Evolutionary conservation across 441 rosid species (phyloP).

Genomic region (Viola pubescens): DNA sequence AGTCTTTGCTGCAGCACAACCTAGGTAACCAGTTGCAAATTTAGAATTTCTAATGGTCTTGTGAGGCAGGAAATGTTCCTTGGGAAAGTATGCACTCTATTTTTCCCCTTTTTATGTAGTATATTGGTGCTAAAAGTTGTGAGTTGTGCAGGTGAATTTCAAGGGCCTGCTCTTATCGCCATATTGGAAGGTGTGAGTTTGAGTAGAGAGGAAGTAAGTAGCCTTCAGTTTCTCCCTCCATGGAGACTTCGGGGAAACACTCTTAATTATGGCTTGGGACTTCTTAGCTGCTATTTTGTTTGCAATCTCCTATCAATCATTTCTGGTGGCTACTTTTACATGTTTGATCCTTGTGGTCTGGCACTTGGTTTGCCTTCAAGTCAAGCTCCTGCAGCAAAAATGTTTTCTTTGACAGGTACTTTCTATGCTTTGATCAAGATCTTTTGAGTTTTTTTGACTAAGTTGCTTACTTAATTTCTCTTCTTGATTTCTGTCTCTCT

Average conservation of each 20-base stretch:
- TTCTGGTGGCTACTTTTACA: constrained; percentile 87
- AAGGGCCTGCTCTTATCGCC: constrained; percentile 94
- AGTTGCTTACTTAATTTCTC: neutral
- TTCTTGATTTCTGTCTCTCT: neutral
- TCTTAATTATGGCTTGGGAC: constrained; percentile 91
- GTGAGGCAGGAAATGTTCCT: neutral
- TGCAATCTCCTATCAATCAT: constrained; percentile 80
- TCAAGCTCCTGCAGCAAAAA: constrained; percentile 74
- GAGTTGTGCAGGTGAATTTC: constrained; percentile 66
- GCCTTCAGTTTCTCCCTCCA: constrained; percentile 94
- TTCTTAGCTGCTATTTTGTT: constrained; percentile 76
- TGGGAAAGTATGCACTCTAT: neutral
- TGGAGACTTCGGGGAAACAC: constrained; percentile 88
- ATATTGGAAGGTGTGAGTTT: constrained; percentile 83
- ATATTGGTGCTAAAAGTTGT: constrained; percentile 13
- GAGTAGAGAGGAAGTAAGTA: constrained; percentile 84
- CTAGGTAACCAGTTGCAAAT: constrained; percentile 38
- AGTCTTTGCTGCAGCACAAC: constrained; percentile 90
- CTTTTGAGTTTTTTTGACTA: constrained; percentile 1
- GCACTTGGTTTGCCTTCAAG: constrained; percentile 66
- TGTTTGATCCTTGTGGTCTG: constrained; percentile 91
- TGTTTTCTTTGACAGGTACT: constrained; percentile 85
- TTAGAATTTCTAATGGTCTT: neutral
- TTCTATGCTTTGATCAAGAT: constrained; percentile 2
- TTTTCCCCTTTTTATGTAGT: neutral